A percentile compares a stretch with the other conserved stretches of the same genome.
These are phyloP conservation scores for Fusarium incarnatum DNA, from an alignment of 2,329 filamentous ascomycete genomes.

Conservation along the genomic window DNA sequence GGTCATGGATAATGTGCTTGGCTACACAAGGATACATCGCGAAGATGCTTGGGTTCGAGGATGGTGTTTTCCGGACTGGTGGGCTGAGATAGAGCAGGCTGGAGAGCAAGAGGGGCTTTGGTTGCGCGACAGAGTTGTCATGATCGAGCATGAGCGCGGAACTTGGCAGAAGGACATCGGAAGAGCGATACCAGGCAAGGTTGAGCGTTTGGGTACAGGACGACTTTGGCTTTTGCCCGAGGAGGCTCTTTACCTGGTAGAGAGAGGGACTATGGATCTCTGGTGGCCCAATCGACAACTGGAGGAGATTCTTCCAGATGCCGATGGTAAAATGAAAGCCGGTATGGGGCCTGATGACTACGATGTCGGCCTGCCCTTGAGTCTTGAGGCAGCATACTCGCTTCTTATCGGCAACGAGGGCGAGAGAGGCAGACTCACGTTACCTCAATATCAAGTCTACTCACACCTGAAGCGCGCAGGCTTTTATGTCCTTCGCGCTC, in stretches of 20 bases:
- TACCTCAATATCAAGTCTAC: constrained; percentile 91
- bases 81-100: constrained; percentile 49
- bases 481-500: constrained; percentile 82
- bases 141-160: constrained; percentile 78
- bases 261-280: constrained; percentile 87
- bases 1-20: constrained; percentile 90
- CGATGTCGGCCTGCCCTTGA: constrained; percentile 81
- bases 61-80: constrained; percentile 77
- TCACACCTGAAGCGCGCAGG: constrained; percentile 84
- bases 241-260: constrained; percentile 89
- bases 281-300: constrained; percentile 78
- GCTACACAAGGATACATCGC: constrained; percentile 80
- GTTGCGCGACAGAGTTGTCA: constrained; percentile 67
- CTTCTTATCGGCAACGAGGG: constrained; percentile 80
- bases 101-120: constrained; percentile 47
- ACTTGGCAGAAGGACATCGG: constrained; percentile 83
- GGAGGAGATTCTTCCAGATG: constrained; percentile 59
- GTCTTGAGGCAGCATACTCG: constrained; percentile 89
- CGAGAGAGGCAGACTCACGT: constrained; percentile 67
- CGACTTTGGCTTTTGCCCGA: constrained; percentile 89
- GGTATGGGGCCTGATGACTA: constrained; percentile 56
- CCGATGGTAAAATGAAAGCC: constrained; percentile 41
- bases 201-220: constrained; percentile 66
- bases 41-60: constrained; percentile 74
- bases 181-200: constrained; percentile 67